Evolutionary conservation across 2,329 filamentous ascomycete species (phyloP).

Genomic region (Ceratocystis albifundus): DNA sequence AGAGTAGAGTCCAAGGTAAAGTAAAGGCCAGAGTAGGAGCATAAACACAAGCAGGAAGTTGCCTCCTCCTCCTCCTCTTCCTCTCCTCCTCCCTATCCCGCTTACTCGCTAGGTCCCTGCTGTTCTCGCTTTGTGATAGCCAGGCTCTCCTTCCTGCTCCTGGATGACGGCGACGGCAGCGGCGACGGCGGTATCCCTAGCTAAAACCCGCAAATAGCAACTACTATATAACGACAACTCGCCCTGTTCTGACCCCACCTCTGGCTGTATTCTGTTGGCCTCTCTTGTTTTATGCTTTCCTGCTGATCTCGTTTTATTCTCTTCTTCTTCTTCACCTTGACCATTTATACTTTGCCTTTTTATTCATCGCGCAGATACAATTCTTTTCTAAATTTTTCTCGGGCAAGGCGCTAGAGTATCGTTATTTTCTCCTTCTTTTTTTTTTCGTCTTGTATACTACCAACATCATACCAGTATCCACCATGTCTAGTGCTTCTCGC

Average conservation of each 20-base stretch:
- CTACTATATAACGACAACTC: neutral
- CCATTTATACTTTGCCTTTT: neutral
- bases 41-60: neutral
- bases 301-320: neutral
- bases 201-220: neutral
- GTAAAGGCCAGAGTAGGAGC: neutral
- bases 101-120: neutral
- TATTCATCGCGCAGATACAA: neutral
- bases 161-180: neutral
- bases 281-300: neutral
- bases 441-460: neutral
- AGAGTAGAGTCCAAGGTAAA: neutral
- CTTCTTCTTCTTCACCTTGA: neutral
- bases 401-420: neutral
- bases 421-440: conserved; percentile 4
- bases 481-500: conserved; percentile 47
- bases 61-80: neutral
- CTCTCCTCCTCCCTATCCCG: neutral
- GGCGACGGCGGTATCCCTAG: neutral
- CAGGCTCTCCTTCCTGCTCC: neutral
- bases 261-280: neutral
- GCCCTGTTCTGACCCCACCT: neutral
- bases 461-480: conserved; percentile 23
- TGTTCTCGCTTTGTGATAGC: neutral
- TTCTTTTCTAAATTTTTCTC: neutral